phyloP scores from a whole-genome alignment of 306 rosid species.

The Vicia villosa region DNA sequence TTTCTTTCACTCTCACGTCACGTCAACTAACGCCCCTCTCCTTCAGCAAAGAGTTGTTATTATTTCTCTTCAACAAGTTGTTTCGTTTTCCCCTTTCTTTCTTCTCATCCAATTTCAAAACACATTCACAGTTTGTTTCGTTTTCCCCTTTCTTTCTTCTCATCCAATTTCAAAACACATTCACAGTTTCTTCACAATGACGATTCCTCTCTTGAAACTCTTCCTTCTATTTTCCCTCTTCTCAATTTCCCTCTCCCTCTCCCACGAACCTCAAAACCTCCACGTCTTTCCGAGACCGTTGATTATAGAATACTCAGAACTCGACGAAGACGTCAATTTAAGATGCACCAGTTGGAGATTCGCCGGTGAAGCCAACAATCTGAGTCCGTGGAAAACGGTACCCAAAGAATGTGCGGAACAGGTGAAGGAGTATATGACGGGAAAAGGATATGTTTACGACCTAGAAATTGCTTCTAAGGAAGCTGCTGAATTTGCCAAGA shows the following conservation, averaged over 20 bases:
- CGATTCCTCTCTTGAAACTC: not conserved
- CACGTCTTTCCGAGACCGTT: constrained; percentile 56
- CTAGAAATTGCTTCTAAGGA: constrained; percentile 63
- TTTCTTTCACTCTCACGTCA: constrained; percentile 4
- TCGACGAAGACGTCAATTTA: constrained; percentile 45
- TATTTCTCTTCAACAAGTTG: constrained; percentile 10
- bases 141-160: not conserved
- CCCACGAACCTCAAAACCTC: constrained; percentile 39
- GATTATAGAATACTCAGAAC: constrained; percentile 52
- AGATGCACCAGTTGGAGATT: constrained; percentile 82
- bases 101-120: not conserved
- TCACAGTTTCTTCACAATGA: not conserved
- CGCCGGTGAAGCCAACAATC: constrained; percentile 78
- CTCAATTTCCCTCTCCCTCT: constrained; percentile 34
- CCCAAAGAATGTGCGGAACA: constrained; percentile 66
- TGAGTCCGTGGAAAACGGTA: constrained; percentile 66
- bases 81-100: not conserved
- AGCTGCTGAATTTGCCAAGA: constrained; percentile 58
- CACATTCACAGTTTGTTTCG: not conserved
- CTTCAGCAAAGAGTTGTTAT: not conserved
- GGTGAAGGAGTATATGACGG: constrained; percentile 65
- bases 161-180: not conserved
- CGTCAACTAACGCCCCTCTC: not conserved
- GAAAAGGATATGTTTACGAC: constrained; percentile 57
- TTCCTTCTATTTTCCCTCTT: constrained; percentile 3